Evolutionary conservation across 2,329 filamentous ascomycete genomes (phyloP).

Genomic region (Fusarium sulawesiense): DNA sequence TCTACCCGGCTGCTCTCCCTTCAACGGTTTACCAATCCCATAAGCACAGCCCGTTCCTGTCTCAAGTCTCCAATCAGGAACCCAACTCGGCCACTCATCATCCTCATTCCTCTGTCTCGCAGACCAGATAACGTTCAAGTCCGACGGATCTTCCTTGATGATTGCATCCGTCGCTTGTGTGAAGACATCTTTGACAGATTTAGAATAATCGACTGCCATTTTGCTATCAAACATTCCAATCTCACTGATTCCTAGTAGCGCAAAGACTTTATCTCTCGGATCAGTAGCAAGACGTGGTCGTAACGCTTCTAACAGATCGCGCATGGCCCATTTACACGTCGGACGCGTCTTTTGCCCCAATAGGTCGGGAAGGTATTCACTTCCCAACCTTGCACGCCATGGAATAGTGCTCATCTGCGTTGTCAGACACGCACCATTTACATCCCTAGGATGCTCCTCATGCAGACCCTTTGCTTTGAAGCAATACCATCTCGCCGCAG

Average conservation of each 20-base stretch:
- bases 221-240: not conserved
- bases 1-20: not conserved
- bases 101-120: conserved; percentile 24
- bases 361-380: conserved; percentile 12
- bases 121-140: conserved; percentile 28
- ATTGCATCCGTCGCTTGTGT: conserved; percentile 26
- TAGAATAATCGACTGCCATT: conserved; percentile 26
- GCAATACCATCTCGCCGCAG: conserved; percentile 33
- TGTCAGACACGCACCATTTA: conserved; percentile 21
- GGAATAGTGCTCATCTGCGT: conserved; percentile 24
- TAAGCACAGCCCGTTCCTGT: conserved; percentile 33
- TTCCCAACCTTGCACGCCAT: conserved; percentile 21
- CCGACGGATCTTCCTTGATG: conserved; percentile 11
- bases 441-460: not conserved
- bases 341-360: conserved; percentile 9
- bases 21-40: conserved; percentile 23
- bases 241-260: conserved; percentile 29
- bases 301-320: conserved; percentile 21
- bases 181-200: conserved; percentile 22
- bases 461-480: conserved; percentile 19
- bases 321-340: conserved; percentile 26
- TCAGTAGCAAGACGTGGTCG: conserved; percentile 32
- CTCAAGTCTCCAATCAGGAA: conserved; percentile 34
- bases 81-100: conserved; percentile 34
- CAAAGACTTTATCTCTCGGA: conserved; percentile 35